Conservation (phyloP, 225 moss, liverwort and hornwort genomes). For the Asterella californica region DNA sequence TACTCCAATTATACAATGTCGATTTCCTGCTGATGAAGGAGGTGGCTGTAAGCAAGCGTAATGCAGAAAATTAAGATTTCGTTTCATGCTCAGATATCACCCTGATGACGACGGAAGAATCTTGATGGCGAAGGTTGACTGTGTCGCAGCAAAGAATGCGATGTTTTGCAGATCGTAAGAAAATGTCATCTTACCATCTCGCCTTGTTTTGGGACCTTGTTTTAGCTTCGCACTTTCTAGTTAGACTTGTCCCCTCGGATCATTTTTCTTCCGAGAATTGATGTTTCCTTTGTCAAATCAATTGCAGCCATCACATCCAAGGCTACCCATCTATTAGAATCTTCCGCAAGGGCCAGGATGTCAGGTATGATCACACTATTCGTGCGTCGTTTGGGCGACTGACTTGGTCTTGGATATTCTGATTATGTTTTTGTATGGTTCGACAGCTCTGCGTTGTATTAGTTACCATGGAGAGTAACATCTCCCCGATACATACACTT, state of each 20-base stretch:
- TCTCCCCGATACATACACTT: too few relatives aligned
- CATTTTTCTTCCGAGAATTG: background rate
- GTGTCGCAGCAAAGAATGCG: constrained; percentile 41
- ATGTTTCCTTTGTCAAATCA: background rate
- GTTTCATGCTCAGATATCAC: constrained; percentile 49
- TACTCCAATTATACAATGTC: background rate
- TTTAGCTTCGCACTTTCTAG: background rate
- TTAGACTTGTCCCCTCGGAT: background rate
- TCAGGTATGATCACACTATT: constrained; percentile 38
- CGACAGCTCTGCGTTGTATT: too few relatives aligned
- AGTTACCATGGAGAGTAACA: too few relatives aligned
- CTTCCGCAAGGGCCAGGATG: constrained; percentile 72
- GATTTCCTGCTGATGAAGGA: background rate
- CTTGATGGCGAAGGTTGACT: constrained; percentile 69
- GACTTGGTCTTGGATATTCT: too few relatives aligned
- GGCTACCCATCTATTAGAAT: constrained; percentile 82
- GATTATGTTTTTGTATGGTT: too few relatives aligned
- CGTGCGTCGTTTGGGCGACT: background rate
- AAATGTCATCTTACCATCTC: background rate
- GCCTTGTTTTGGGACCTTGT: background rate
- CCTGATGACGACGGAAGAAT: constrained; percentile 78
- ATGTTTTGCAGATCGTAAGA: constrained; percentile 68
- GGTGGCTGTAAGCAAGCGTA: background rate
- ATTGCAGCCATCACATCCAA: constrained; percentile 69
- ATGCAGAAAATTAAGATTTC: background rate